Evolutionary conservation across 129 eudicot species (phyloP).

Genomic region (Apium graveolens): DNA sequence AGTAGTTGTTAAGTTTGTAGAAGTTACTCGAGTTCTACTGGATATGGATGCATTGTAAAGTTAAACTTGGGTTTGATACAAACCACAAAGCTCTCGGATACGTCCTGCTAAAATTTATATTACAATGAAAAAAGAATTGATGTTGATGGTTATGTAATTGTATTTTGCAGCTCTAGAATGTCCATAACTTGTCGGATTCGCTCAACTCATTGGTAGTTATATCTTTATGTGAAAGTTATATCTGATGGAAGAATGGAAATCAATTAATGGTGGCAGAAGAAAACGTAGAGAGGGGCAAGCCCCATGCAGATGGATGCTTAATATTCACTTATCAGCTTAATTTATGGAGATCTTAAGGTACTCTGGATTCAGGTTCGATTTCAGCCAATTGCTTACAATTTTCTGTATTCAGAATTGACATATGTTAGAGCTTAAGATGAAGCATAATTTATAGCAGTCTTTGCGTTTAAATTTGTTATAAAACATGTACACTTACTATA

Average conservation of each 20-base stretch:
- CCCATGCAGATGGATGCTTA: neutral
- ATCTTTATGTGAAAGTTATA: neutral
- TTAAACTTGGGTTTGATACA: neutral
- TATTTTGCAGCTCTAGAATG: neutral
- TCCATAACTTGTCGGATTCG: neutral
- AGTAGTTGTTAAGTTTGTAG: neutral
- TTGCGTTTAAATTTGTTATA: neutral
- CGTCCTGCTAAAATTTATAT: neutral
- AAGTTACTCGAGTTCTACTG: neutral
- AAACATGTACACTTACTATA: neutral
- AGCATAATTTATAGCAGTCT: neutral
- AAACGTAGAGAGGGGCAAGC: neutral
- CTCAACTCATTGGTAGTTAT: neutral
- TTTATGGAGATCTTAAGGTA: conserved; percentile 46
- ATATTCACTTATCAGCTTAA: too few relatives aligned
- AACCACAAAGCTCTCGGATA: neutral
- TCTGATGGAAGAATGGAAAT: too few relatives aligned
- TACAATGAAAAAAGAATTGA: neutral
- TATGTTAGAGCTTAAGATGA: neutral
- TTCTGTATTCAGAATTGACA: neutral
- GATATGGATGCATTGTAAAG: neutral
- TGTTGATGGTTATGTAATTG: neutral
- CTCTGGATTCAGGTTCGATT: conserved; percentile 27
- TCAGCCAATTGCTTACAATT: neutral
- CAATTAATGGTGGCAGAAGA: neutral